These are phyloP conservation scores for Fomitopsis pulvina DNA, from an alignment of 768 basidiomycete species.

Conservation along the genomic window DNA sequence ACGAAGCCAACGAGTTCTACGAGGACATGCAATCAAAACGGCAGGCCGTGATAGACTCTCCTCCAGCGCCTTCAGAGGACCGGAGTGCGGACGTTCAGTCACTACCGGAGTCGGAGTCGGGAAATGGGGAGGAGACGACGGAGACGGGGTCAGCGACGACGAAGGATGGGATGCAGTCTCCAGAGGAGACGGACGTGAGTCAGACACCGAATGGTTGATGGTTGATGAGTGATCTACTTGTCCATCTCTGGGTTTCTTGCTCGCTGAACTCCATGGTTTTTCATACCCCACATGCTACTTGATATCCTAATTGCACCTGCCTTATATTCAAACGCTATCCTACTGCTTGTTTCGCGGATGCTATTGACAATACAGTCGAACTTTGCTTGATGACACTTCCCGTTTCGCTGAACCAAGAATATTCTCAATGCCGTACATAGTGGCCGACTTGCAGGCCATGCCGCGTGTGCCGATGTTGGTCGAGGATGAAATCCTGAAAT, in stretches of 20 bases:
- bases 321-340: neutral
- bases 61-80: conserved; percentile 25
- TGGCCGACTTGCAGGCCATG: too few relatives aligned
- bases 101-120: conserved; percentile 43
- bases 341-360: too few relatives aligned
- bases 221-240: conserved; percentile 36
- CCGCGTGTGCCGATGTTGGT: neutral
- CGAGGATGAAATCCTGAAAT: neutral
- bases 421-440: too few relatives aligned
- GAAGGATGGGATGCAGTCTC: conserved; percentile 75
- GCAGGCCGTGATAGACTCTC: conserved; percentile 54
- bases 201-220: conserved; percentile 91
- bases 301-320: conserved; percentile 15
- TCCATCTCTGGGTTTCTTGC: conserved; percentile 3
- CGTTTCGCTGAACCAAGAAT: too few relatives aligned
- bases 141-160: conserved; percentile 37
- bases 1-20: conserved; percentile 86
- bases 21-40: conserved; percentile 79
- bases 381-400: too few relatives aligned
- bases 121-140: conserved; percentile 62
- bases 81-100: conserved; percentile 14
- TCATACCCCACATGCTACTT: conserved; percentile 20
- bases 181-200: conserved; percentile 60
- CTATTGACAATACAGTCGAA: too few relatives aligned
- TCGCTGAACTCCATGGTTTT: conserved; percentile 5